Evolutionary conservation across 2,329 filamentous ascomycete species (phyloP), one percentile per base, ranked within the genome.

Genomic region (Penicillium janthinellum): DNA sequence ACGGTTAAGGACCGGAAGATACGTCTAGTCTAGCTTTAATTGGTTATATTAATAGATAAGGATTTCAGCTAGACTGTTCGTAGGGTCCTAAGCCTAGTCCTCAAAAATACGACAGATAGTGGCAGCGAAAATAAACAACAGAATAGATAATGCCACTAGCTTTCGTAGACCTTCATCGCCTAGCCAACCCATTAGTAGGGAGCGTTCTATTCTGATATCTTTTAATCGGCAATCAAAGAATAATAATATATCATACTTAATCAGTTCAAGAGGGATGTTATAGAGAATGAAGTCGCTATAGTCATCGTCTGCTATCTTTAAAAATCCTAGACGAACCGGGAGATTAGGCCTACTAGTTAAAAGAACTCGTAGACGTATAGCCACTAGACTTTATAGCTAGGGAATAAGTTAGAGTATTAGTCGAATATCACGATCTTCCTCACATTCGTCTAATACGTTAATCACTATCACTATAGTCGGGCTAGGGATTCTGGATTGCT

Each of bases 21-120:
- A 65, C 12, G 65, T 67, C 37, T 61, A 17, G 54, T 66, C 60
- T 4, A 70, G 54, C 10, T 63, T 39, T 10, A 42, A 28, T 28
- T 28, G 25, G 25, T 28, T 39, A 14, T 47, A 42, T 5, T 50
- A 34, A 15, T 25, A 59, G 51, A 51, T 1, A 62, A 63, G 56
- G 50, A 69, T 56, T 17, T 53, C 45, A 1, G 44, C 3, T 62
- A 56, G 34, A 49, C 45, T 61, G 7, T 55, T 58, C 22, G 54
- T 22, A 31, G 63, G 63, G 4, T 57, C 34, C 56, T 25, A 58
- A 11, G 45, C 17, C n/a, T 22, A 45, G 10, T 63, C 59, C 15
- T 56, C 52, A 4, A 63, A n/a, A 6, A 60, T 57, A 17, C 61
- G 59, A 37, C 59, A 65, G 0, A 61, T 44, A 12, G 63, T 65